Percentiles rank a stretch among this genome's conserved stretches.
These are phyloP conservation scores for Tetrahymena malaccensis DNA, from an alignment of 73 alveolate genomes.

Conservation along the genomic window DNA sequence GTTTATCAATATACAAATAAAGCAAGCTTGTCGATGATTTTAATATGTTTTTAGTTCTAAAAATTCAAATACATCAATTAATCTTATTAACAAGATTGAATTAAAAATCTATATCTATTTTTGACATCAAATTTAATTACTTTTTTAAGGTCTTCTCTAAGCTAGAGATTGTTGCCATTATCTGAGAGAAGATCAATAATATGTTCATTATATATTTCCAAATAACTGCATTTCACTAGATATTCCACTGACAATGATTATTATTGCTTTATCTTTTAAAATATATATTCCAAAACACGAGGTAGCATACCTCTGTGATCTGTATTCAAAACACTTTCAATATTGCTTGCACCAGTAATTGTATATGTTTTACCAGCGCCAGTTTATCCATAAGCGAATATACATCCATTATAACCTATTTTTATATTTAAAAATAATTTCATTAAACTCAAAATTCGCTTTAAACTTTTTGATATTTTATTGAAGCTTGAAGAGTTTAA, in stretches of 20 bases:
- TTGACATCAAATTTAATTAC: background rate
- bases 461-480: background rate
- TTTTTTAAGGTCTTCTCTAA: constrained; percentile 73
- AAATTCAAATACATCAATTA: background rate
- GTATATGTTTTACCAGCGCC: constrained; percentile 73
- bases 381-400: constrained; percentile 72
- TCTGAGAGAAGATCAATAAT: constrained; percentile 84
- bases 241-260: constrained; percentile 56
- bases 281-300: constrained; percentile 24
- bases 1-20: no score
- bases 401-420: constrained; percentile 63
- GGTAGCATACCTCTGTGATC: constrained; percentile 28
- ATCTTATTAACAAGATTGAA: background rate
- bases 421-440: constrained; percentile 15
- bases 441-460: background rate
- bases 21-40: background rate
- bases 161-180: constrained; percentile 41
- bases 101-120: no score
- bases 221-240: constrained; percentile 72
- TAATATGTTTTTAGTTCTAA: background rate
- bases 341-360: constrained; percentile 36
- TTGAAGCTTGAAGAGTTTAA: background rate
- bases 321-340: background rate
- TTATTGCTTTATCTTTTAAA: constrained; percentile 12
- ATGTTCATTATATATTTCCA: constrained; percentile 88